Conservation (phyloP, 2,329 filamentous ascomycete species). For the Phyllosticta paracitricarpa region DNA sequence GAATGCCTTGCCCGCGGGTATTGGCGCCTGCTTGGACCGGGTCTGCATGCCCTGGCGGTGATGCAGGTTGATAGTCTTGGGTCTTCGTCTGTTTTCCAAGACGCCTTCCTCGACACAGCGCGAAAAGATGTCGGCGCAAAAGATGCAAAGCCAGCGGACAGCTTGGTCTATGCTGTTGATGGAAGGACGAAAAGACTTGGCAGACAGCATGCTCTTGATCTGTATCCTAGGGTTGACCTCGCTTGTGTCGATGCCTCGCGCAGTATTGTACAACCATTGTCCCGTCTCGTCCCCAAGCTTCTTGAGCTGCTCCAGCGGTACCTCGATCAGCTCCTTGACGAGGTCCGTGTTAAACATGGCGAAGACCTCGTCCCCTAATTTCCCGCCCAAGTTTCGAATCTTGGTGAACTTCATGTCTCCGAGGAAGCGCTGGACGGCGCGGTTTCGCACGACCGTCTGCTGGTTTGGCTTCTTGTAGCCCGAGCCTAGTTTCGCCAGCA, state of each 20-base stretch:
- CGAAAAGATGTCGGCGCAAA: slow-evolving; percentile 81
- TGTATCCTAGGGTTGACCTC: slow-evolving; percentile 86
- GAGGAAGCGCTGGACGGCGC: slow-evolving; percentile 71
- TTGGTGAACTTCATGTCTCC: slow-evolving; percentile 85
- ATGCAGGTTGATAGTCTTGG: slow-evolving; percentile 76
- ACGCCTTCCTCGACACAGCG: slow-evolving; percentile 85
- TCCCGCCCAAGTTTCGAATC: slow-evolving; percentile 89
- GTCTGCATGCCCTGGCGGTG: slow-evolving; percentile 65
- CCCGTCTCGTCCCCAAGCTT: slow-evolving; percentile 78
- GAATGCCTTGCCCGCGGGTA: slow-evolving; percentile 64
- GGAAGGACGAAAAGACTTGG: slow-evolving; percentile 83
- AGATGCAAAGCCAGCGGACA: slow-evolving; percentile 78
- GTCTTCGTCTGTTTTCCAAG: slow-evolving; percentile 74
- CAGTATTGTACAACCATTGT: slow-evolving; percentile 71
- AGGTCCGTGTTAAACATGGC: slow-evolving; percentile 72
- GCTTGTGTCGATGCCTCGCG: slow-evolving; percentile 75
- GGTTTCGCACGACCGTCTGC: slow-evolving; percentile 86
- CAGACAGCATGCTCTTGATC: slow-evolving; percentile 95
- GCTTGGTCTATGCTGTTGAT: slow-evolving; percentile 73
- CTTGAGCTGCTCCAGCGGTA: slow-evolving; percentile 65
- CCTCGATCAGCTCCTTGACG: slow-evolving; percentile 62
- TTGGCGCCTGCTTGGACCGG: slow-evolving; percentile 64
- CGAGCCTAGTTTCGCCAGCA: slow-evolving; percentile 88
- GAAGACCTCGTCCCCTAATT: slow-evolving; percentile 78
- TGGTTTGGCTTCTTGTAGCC: slow-evolving; percentile 87